Percentiles rank a stretch among this genome's conserved stretches.
Evolutionary conservation across 2,329 filamentous ascomycete species (phyloP).

Genomic region (Colletotrichum sp.): DNA sequence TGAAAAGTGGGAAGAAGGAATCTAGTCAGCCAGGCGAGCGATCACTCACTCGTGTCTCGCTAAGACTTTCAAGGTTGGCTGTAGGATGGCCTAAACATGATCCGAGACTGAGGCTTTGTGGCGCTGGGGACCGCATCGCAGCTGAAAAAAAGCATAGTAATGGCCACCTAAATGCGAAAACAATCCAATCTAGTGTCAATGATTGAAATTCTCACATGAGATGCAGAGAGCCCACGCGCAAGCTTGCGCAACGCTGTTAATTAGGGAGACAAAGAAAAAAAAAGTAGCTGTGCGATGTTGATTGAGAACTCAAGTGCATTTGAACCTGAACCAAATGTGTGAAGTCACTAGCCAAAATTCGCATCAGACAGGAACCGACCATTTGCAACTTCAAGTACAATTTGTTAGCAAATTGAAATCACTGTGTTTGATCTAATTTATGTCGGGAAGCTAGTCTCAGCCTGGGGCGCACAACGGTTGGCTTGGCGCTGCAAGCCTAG

Average conservation of each 20-base stretch:
- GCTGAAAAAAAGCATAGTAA: not conserved
- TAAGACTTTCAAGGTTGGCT: not conserved
- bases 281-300: fast-evolving
- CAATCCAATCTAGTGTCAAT: not conserved
- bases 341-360: not conserved
- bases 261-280: not conserved
- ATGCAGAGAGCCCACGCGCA: not conserved
- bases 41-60: not conserved
- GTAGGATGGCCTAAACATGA: not conserved
- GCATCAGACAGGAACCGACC: fast-evolving
- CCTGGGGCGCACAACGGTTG: not conserved
- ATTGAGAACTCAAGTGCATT: not conserved
- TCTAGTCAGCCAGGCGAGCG: not conserved
- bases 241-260: not conserved
- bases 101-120: not conserved
- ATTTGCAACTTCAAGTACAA: not conserved
- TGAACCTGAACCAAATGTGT: fast-evolving
- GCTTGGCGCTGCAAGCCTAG: not conserved
- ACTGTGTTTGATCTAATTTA: not conserved
- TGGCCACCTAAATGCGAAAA: fast-evolving
- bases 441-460: not conserved
- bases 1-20: not conserved
- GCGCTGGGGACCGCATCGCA: fast-evolving
- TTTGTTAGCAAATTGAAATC: not conserved
- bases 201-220: fast-evolving